Evolutionary conservation across 176 grass and related monocot species (phyloP), one percentile per base, ranked within the genome.

Genomic region (Eremochloa ophiuroides): DNA sequence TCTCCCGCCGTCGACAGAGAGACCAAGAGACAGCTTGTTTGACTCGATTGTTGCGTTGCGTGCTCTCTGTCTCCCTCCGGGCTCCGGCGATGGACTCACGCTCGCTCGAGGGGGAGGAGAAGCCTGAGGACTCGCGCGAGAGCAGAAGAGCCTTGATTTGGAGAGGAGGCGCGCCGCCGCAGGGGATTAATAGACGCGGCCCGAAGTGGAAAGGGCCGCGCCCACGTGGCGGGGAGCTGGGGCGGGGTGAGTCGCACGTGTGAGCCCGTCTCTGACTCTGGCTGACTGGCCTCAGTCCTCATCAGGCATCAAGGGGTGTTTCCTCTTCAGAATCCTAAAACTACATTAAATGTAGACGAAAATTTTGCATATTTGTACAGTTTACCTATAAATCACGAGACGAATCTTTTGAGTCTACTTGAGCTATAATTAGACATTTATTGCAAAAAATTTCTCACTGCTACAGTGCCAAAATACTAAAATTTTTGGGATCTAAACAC

Each of bases 251-350:
- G 20, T 59, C 47, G 73, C 76, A 88, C 82, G 80, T 75, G 82
- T 84, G 77, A 88, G 38, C 20, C 82, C 23, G 66, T 76, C 47
- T 44, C 88, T 74, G 88, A 85, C 80, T 84, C 80, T 84, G 73
- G 88, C 68, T 44, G 40, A 28, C 40, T 44, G 23, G 39, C 12
- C 13, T 70, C 59, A 14, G 20, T 2, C n/a, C n/a, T n/a, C n/a
- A n/a, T n/a, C n/a, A n/a, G n/a, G n/a, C n/a, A n/a, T n/a, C n/a
- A n/a, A n/a, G n/a, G n/a, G n/a, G n/a, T n/a, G n/a, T n/a, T n/a
- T n/a, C n/a, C n/a, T n/a, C n/a, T n/a, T n/a, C n/a, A n/a, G n/a
- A n/a, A n/a, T n/a, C n/a, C n/a, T n/a, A n/a, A n/a, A n/a, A n/a
- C n/a, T n/a, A n/a, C n/a, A n/a, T n/a, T n/a, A n/a, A n/a, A n/a